A percentile compares a stretch with the other conserved stretches of the same genome.
Evolutionary conservation across 139 green algal species (phyloP).

Genomic region (Chlamydomonas applanata): DNA sequence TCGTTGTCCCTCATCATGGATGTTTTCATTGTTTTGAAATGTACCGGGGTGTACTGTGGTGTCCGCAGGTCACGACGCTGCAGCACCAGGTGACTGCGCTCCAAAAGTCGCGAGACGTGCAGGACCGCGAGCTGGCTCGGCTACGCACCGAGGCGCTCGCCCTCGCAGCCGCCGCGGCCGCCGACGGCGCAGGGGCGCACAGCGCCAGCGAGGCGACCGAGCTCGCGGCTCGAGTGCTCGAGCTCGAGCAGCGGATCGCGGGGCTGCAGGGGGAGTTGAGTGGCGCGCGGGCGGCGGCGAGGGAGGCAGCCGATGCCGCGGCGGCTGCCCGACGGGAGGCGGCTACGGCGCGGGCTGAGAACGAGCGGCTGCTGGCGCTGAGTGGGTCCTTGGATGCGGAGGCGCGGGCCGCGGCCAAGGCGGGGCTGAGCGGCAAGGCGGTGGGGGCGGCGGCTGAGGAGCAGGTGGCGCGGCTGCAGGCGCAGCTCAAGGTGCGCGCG

Average conservation of each 20-base stretch:
- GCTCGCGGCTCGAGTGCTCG: slow-evolving; percentile 13
- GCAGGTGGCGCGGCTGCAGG: slow-evolving; percentile 3
- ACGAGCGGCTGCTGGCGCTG: too few relatives aligned
- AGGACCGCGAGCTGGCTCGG: slow-evolving; percentile 25
- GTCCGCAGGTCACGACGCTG: slow-evolving; percentile 42
- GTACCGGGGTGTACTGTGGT: background rate
- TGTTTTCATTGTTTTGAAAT: too few relatives aligned
- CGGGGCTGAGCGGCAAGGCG: too few relatives aligned
- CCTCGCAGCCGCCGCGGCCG: slow-evolving; percentile 29
- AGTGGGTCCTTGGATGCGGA: too few relatives aligned
- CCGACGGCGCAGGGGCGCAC: background rate
- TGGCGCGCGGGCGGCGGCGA: background rate
- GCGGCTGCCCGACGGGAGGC: background rate
- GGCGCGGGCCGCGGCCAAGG: too few relatives aligned
- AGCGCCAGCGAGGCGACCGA: background rate
- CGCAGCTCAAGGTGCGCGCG: slow-evolving; percentile 11
- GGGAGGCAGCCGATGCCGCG: slow-evolving; percentile 3
- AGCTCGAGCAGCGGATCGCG: slow-evolving; percentile 26
- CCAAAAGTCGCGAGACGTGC: slow-evolving; percentile 25
- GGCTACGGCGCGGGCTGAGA: too few relatives aligned
- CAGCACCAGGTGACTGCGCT: slow-evolving; percentile 50
- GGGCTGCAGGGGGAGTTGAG: slow-evolving; percentile 12
- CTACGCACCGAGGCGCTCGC: slow-evolving; percentile 39
- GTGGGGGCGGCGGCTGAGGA: background rate
- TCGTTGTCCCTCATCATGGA: too few relatives aligned